These are phyloP conservation scores for Petrea volubilis DNA, from an alignment of 257 asterid genomes.

Conservation along the genomic window DNA sequence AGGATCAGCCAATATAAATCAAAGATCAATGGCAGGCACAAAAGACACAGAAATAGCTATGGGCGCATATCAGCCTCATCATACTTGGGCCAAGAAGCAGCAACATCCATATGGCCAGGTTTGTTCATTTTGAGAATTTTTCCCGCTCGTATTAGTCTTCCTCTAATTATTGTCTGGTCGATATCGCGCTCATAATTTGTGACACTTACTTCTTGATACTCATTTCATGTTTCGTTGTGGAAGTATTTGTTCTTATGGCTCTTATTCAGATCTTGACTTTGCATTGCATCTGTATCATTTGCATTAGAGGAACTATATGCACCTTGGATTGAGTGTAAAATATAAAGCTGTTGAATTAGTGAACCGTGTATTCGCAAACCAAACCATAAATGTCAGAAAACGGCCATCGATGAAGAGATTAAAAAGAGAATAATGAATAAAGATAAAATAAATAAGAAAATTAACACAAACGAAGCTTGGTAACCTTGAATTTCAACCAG, in stretches of 20 bases:
- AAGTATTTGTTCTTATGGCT: background rate
- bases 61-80: conserved; percentile 94
- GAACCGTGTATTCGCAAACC: background rate
- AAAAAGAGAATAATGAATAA: too few species aligned
- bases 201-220: background rate
- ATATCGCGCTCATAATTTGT: background rate
- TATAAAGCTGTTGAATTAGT: background rate
- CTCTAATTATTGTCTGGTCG: background rate
- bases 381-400: background rate
- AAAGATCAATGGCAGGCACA: conserved; percentile 91
- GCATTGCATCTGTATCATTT: background rate
- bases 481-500: background rate
- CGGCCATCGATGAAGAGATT: too few species aligned
- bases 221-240: background rate
- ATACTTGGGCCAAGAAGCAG: conserved; percentile 54
- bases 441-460: too few species aligned
- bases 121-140: conserved; percentile 22
- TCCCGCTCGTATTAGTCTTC: background rate
- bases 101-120: conserved; percentile 85
- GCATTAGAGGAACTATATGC: background rate
- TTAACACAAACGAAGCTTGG: too few species aligned
- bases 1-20: conserved; percentile 93
- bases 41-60: conserved; percentile 93
- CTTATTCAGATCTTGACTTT: background rate
- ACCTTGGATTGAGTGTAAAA: background rate